A percentile compares a stretch with the other conserved stretches of the same genome.
These are phyloP conservation scores for Deuterostichococcus epilithicus DNA, from an alignment of 139 green algal genomes.

Conservation along the genomic window DNA sequence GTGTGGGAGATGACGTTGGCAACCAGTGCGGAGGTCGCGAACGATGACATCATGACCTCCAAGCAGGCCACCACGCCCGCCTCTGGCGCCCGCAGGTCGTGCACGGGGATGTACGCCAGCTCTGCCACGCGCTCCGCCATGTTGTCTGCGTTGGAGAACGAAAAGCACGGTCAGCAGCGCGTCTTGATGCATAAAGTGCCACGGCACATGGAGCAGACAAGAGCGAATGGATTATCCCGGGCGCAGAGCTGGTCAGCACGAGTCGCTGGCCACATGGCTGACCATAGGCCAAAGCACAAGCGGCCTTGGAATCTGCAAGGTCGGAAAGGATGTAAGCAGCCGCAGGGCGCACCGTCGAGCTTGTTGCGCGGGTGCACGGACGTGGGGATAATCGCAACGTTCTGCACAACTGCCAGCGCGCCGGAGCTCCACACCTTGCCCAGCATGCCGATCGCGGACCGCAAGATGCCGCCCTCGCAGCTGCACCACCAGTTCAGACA, in stretches of 20 bases:
- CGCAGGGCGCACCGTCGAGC: background rate
- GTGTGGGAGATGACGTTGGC: conserved; percentile 3
- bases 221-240: too few relatives aligned
- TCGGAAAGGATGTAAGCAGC: background rate
- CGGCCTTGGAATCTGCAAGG: background rate
- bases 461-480: conserved; percentile 6
- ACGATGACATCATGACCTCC: conserved; percentile 4
- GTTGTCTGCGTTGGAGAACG: background rate
- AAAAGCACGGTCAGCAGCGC: too few relatives aligned
- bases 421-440: conserved; percentile 14
- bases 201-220: too few relatives aligned
- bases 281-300: too few relatives aligned
- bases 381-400: background rate
- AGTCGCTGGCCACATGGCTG: too few relatives aligned
- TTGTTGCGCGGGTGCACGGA: conserved; percentile 5
- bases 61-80: conserved; percentile 1
- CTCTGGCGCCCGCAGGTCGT: background rate
- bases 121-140: background rate
- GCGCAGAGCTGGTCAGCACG: too few relatives aligned
- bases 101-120: conserved; percentile 13
- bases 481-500: background rate
- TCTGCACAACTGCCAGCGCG: background rate
- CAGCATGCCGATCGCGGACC: conserved; percentile 8
- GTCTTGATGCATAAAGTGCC: too few relatives aligned
- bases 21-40: background rate